These are phyloP conservation scores for Debaryomyces prosopidis DNA, from an alignment of 805 yeast genomes.

Conservation along the genomic window DNA sequence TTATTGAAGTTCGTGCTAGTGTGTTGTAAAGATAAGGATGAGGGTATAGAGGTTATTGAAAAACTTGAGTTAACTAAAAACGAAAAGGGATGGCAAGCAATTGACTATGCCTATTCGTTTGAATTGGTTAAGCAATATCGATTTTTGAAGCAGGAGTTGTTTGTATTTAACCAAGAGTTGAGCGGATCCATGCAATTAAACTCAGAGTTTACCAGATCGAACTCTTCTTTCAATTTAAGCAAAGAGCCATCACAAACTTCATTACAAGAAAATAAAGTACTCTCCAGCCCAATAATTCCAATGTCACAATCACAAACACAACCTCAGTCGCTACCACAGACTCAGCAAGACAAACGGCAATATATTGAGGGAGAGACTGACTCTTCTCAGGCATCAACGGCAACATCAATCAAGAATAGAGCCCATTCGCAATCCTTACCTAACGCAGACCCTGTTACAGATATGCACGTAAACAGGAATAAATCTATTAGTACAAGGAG, in stretches of 20 bases:
- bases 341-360: background rate
- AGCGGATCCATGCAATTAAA: conserved; percentile 7
- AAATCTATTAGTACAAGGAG: conserved; percentile 11
- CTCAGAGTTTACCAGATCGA: conserved; percentile 8
- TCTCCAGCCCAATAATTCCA: conserved; percentile 33
- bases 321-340: background rate
- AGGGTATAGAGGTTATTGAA: conserved; percentile 14
- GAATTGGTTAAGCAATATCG: conserved; percentile 27
- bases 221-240: conserved; percentile 7
- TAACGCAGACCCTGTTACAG: conserved; percentile 6
- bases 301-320: conserved; percentile 18
- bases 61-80: conserved; percentile 25
- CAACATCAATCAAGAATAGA: conserved; percentile 12
- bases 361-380: background rate
- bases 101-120: conserved; percentile 32
- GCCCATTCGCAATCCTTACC: conserved; percentile 38
- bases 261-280: conserved; percentile 21
- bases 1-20: conserved; percentile 16
- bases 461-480: background rate
- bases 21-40: conserved; percentile 10
- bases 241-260: conserved; percentile 10
- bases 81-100: conserved; percentile 32
- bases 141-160: conserved; percentile 19
- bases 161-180: conserved; percentile 11
- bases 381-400: background rate